phyloP scores from a whole-genome alignment of 108 stramenopile genomes.

The Discostella pseudostelligera region DNA sequence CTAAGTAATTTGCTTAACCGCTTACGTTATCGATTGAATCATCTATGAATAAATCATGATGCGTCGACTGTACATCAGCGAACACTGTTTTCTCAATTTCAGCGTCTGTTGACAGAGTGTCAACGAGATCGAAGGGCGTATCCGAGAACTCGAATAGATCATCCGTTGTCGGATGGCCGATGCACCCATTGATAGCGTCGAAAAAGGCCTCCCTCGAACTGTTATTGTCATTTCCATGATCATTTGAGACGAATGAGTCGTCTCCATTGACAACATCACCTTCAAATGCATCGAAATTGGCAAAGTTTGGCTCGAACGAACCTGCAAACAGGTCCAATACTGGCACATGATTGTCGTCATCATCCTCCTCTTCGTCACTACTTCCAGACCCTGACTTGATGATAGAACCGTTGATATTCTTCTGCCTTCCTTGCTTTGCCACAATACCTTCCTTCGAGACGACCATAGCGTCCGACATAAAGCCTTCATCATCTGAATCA shows the following conservation, averaged over 20 bases:
- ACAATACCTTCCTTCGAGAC: slow-evolving; percentile 15
- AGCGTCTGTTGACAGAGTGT: too few relatives aligned
- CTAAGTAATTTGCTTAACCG: too few relatives aligned
- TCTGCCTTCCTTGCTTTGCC: slow-evolving; percentile 8
- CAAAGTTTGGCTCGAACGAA: slow-evolving; percentile 28
- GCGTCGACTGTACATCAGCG: too few relatives aligned
- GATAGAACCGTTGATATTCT: not conserved
- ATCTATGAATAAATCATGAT: too few relatives aligned
- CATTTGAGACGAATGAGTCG: slow-evolving; percentile 1
- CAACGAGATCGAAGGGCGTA: too few relatives aligned
- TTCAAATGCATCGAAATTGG: slow-evolving; percentile 17
- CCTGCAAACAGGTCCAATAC: slow-evolving; percentile 50
- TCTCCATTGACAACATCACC: slow-evolving; percentile 1
- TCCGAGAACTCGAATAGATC: too few relatives aligned
- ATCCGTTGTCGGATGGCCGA: too few relatives aligned
- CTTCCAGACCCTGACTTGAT: slow-evolving; percentile 12
- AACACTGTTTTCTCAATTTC: too few relatives aligned
- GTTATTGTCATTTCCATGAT: too few relatives aligned
- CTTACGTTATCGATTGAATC: too few relatives aligned
- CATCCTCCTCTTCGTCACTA: slow-evolving; percentile 21
- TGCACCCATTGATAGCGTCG: too few relatives aligned
- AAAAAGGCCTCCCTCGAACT: too few relatives aligned
- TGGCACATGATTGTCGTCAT: slow-evolving; percentile 31
- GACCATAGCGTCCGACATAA: slow-evolving; percentile 46
- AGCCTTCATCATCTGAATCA: slow-evolving; percentile 18